Evolutionary conservation across 2,329 filamentous ascomycete genomes (phyloP).

Genomic region (Fusarium cyanostomum): DNA sequence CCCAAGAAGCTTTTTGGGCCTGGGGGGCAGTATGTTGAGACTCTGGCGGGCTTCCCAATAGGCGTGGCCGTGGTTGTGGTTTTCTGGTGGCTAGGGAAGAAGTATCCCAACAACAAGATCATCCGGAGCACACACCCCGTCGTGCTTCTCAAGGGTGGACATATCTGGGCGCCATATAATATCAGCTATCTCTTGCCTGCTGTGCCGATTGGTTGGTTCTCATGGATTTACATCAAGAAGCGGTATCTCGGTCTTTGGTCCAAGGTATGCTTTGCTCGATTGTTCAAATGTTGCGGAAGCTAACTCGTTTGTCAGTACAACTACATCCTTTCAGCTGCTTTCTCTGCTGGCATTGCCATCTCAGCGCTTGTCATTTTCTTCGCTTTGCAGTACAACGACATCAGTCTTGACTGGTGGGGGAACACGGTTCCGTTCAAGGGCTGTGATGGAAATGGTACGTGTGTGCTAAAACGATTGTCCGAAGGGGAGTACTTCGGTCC

Average conservation of each 20-base stretch:
- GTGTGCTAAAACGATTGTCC: constrained; percentile 35
- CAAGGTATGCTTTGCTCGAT: constrained; percentile 44
- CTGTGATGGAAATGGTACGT: constrained; percentile 40
- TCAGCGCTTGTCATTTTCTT: constrained; percentile 60
- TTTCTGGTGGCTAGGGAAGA: constrained; percentile 50
- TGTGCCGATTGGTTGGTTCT: constrained; percentile 58
- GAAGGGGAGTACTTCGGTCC: constrained; percentile 48
- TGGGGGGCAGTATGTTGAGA: constrained; percentile 48
- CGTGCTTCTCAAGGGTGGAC: constrained; percentile 52
- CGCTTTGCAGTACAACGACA: constrained; percentile 52
- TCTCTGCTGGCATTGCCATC: constrained; percentile 57
- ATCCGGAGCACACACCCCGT: constrained; percentile 56
- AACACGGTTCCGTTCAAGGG: constrained; percentile 45
- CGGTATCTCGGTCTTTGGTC: constrained; percentile 60
- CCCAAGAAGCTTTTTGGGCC: constrained; percentile 50
- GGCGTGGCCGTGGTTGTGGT: constrained; percentile 50
- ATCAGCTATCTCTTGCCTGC: constrained; percentile 57
- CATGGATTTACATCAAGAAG: constrained; percentile 58
- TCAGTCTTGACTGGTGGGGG: constrained; percentile 57
- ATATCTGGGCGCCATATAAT: constrained; percentile 57
- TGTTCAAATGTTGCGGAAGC: neutral
- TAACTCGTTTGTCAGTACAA: constrained; percentile 50
- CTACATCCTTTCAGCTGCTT: constrained; percentile 58
- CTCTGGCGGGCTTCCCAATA: constrained; percentile 52
- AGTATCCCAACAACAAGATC: constrained; percentile 44